A percentile compares a stretch with the other conserved stretches of the same genome.
Conservation (phyloP, 2,329 filamentous ascomycete genomes). For the Didymella exigua region DNA sequence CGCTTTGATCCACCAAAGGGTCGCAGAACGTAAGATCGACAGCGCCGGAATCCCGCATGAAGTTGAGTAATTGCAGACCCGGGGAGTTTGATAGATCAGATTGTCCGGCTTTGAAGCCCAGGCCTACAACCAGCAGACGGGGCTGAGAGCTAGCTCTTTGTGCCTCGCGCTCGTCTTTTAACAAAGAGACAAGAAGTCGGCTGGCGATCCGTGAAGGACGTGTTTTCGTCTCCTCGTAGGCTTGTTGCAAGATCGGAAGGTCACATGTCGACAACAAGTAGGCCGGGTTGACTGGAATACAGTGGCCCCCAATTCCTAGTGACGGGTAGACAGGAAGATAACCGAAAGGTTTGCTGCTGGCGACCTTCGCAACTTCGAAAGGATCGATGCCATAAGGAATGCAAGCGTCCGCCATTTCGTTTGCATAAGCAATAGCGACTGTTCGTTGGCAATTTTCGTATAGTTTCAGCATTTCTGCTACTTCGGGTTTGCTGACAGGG, state of each 20-base stretch:
- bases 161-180: background rate
- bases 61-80: background rate
- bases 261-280: too few species aligned
- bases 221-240: background rate
- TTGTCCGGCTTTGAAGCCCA: background rate
- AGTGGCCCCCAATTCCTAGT: too few species aligned
- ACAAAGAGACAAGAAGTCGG: background rate
- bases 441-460: conserved; percentile 65
- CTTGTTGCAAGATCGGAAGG: too few species aligned
- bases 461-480: conserved; percentile 64
- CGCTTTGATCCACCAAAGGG: background rate
- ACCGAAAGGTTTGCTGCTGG: too few species aligned
- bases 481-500: conserved; percentile 59
- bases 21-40: background rate
- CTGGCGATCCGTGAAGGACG: background rate
- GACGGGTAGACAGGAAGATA: too few species aligned
- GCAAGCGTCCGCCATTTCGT: conserved; percentile 61
- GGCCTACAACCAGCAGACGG: background rate
- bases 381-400: too few species aligned
- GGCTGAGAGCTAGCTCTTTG: background rate
- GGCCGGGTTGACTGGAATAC: too few species aligned
- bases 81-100: background rate
- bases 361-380: too few species aligned
- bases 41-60: background rate
- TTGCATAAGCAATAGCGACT: conserved; percentile 61